These are phyloP conservation scores for Trichoderma orchidacearum DNA, from an alignment of 495 filamentous ascomycete genomes.

Conservation along the genomic window DNA sequence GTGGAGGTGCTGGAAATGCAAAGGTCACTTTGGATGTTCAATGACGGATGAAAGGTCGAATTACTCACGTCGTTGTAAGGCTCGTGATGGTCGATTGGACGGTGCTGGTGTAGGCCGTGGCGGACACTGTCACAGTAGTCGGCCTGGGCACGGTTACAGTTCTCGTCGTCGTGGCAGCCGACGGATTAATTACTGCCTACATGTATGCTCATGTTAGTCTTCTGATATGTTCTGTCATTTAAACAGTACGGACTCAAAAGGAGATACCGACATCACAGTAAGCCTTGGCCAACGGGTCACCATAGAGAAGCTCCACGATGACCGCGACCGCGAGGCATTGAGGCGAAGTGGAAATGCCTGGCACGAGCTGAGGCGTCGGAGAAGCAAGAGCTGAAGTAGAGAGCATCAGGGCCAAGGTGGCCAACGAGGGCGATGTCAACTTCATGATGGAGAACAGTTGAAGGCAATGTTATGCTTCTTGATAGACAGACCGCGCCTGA, in stretches of 20 bases:
- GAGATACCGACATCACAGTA: background rate
- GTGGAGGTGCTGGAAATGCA: background rate
- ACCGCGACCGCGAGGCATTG: background rate
- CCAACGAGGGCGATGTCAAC: background rate
- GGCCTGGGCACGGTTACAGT: background rate
- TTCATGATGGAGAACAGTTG: background rate
- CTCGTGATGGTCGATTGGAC: background rate
- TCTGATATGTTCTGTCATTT: too few species aligned
- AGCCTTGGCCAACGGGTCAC: background rate
- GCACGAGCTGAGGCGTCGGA: background rate
- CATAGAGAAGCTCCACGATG: background rate
- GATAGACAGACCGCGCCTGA: background rate
- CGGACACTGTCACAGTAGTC: background rate
- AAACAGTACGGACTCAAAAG: background rate
- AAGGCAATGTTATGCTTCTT: background rate
- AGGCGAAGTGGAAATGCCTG: background rate
- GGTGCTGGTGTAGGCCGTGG: background rate
- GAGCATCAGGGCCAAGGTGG: background rate
- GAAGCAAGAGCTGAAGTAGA: background rate
- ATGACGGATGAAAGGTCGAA: background rate
- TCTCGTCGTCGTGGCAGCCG: background rate
- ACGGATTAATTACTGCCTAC: background rate
- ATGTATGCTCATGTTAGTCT: too few species aligned
- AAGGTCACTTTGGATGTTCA: background rate
- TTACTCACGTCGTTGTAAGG: background rate